Percentiles rank a stretch among this genome's conserved stretches.
Conservation (phyloP, 1,139 yeast species). For the Geotrichum fermentans region DNA sequence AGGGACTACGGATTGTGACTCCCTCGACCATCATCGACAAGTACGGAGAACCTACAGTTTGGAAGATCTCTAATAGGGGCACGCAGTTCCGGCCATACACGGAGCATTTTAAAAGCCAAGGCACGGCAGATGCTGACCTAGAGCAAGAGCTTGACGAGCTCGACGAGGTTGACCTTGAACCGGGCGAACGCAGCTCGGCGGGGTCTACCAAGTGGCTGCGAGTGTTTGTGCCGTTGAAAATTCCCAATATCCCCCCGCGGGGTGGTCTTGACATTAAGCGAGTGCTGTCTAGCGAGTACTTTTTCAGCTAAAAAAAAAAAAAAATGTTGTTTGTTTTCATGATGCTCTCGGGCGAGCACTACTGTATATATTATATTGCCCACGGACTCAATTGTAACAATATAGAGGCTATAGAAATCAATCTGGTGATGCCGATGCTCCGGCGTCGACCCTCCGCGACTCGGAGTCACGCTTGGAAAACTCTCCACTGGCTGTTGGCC, state of each 20-base stretch:
- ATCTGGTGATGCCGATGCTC: too few species aligned
- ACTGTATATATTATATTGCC: too few species aligned
- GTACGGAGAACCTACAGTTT: conserved; percentile 12
- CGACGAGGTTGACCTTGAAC: not conserved
- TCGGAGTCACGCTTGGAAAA: too few species aligned
- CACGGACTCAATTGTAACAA: too few species aligned
- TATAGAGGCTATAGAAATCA: too few species aligned
- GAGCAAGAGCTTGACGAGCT: not conserved
- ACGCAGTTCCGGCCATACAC: conserved; percentile 1
- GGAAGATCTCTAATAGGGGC: conserved; percentile 1
- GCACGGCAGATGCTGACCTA: not conserved
- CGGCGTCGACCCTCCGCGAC: too few species aligned
- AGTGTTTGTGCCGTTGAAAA: conserved; percentile 52
- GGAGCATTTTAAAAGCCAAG: not conserved
- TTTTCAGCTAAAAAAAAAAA: conserved; percentile 50
- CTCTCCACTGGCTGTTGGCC: too few species aligned
- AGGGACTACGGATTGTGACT: conserved; percentile 8
- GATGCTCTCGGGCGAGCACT: too few species aligned
- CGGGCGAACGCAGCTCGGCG: not conserved
- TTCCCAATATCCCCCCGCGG: conserved; percentile 67
- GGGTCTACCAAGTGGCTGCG: conserved; percentile 23
- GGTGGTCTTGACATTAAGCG: conserved; percentile 72
- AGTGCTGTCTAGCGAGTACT: conserved; percentile 66
- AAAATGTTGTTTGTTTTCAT: too few species aligned
- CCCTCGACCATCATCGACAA: conserved; percentile 18